phyloP scores from a whole-genome alignment of 257 asterid species.

The Plantago ovata region DNA sequence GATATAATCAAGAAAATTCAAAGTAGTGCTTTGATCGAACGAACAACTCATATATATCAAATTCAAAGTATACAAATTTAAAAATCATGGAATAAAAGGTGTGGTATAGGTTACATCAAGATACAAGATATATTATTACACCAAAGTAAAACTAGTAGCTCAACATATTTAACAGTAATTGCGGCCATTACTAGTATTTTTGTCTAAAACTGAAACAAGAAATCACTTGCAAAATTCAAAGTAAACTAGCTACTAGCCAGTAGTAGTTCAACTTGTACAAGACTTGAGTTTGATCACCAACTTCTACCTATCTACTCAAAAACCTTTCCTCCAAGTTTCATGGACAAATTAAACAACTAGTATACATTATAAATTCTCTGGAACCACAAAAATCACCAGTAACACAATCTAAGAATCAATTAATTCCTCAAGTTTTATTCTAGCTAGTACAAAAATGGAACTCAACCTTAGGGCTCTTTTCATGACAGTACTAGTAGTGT shows the following conservation, averaged over 20 bases:
- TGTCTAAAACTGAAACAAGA: neutral
- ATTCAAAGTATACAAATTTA: too few relatives aligned
- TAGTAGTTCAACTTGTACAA: neutral
- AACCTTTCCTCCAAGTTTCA: neutral
- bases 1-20: too few relatives aligned
- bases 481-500: constrained; percentile 14
- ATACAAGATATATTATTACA: too few relatives aligned
- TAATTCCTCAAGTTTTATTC: neutral
- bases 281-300: constrained; percentile 40
- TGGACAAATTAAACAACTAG: neutral
- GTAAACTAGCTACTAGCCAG: neutral
- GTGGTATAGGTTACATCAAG: too few relatives aligned
- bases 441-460: constrained; percentile 16
- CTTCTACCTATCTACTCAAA: constrained; percentile 31
- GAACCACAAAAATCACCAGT: neutral
- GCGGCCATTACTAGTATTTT: constrained; percentile 10
- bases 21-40: too few relatives aligned
- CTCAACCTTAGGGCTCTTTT: constrained; percentile 13
- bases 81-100: too few relatives aligned
- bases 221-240: constrained; percentile 22
- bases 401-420: neutral
- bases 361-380: neutral
- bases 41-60: too few relatives aligned
- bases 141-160: constrained; percentile 22
- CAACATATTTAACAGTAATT: constrained; percentile 26